phyloP scores from a whole-genome alignment of 2,329 filamentous ascomycete species.

The Dothideomycetes sp. region DNA sequence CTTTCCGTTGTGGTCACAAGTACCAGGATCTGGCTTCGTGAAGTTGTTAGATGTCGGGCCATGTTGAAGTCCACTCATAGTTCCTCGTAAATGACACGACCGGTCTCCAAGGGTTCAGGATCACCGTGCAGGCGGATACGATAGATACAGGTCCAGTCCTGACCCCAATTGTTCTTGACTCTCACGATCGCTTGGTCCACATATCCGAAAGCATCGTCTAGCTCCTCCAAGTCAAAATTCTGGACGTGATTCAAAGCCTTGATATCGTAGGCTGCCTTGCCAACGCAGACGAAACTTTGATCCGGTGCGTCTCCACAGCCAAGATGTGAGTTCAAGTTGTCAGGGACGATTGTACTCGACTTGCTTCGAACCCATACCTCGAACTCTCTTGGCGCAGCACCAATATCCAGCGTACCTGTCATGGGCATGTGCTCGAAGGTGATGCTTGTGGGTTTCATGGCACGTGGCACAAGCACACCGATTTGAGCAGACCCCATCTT shows the following conservation, averaged over 20 bases:
- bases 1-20: too few species aligned
- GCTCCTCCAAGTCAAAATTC: slow-evolving; percentile 29
- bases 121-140: slow-evolving; percentile 36
- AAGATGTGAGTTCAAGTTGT: slow-evolving; percentile 9
- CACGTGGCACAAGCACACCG: slow-evolving; percentile 40
- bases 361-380: slow-evolving; percentile 36
- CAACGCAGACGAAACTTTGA: slow-evolving; percentile 32
- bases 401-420: slow-evolving; percentile 30
- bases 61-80: background rate
- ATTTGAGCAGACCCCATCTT: slow-evolving; percentile 54
- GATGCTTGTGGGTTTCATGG: slow-evolving; percentile 31
- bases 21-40: too few species aligned
- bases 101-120: slow-evolving; percentile 7
- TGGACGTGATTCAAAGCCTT: slow-evolving; percentile 33
- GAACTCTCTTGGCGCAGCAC: slow-evolving; percentile 33
- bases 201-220: slow-evolving; percentile 19
- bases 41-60: too few species aligned
- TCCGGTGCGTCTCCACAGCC: slow-evolving; percentile 15
- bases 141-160: slow-evolving; percentile 38
- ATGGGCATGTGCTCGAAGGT: slow-evolving; percentile 40
- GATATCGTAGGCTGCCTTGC: slow-evolving; percentile 33
- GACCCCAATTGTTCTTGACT: slow-evolving; percentile 36
- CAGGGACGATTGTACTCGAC: slow-evolving; percentile 15
- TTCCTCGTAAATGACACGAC: slow-evolving; percentile 1
- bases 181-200: slow-evolving; percentile 31